phyloP scores from a whole-genome alignment of 2,329 filamentous ascomycete genomes.

The Drechslerella coelobrocha region DNA sequence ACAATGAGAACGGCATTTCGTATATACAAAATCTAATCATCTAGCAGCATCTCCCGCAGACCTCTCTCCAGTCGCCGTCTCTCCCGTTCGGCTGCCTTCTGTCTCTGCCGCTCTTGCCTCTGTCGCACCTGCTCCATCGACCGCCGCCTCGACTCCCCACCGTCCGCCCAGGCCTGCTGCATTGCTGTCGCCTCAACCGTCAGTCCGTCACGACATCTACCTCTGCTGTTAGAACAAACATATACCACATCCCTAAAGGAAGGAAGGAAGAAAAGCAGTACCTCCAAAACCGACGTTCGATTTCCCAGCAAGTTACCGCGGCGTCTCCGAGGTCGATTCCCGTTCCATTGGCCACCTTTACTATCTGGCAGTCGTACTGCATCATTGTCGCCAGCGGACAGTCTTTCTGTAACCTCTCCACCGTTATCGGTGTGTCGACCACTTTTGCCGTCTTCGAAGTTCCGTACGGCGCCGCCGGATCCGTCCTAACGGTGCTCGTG shows the following conservation, averaged over 20 bases:
- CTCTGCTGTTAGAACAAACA: background rate
- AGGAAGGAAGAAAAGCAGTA: background rate
- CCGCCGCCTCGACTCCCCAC: constrained; percentile 38
- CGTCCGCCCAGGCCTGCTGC: constrained; percentile 38
- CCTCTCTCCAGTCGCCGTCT: constrained; percentile 30
- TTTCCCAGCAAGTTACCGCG: constrained; percentile 47
- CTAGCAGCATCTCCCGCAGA: background rate
- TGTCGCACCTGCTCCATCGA: constrained; percentile 49
- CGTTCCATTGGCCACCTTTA: constrained; percentile 27
- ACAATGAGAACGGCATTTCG: background rate
- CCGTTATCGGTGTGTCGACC: constrained; percentile 29
- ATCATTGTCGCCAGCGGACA: constrained; percentile 43
- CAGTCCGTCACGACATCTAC: constrained; percentile 32
- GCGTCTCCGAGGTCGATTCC: constrained; percentile 37
- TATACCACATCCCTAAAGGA: background rate
- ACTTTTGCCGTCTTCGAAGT: constrained; percentile 22
- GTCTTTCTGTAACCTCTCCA: constrained; percentile 41
- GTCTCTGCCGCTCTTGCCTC: constrained; percentile 21
- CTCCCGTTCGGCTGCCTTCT: constrained; percentile 30
- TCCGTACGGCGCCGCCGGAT: constrained; percentile 14
- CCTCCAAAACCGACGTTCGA: constrained; percentile 48
- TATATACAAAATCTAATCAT: no score
- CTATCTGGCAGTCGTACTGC: constrained; percentile 49
- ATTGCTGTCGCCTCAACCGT: constrained; percentile 41
- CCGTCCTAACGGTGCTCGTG: constrained; percentile 8